These are phyloP conservation scores for Corymbia maculata DNA, from an alignment of 345 rosid genomes.

Conservation along the genomic window DNA sequence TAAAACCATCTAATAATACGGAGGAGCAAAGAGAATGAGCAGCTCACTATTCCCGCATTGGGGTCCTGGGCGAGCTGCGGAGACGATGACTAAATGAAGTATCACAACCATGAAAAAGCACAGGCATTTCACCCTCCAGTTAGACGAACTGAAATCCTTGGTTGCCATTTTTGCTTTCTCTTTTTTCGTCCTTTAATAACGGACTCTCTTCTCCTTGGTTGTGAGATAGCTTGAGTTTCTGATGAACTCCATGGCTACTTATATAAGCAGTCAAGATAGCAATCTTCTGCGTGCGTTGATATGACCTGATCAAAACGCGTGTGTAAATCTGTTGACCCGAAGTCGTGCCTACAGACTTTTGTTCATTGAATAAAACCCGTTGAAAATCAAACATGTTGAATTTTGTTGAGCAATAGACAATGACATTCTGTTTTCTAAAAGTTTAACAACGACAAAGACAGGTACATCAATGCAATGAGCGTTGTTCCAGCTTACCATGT, in stretches of 20 bases:
- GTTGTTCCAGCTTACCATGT: neutral
- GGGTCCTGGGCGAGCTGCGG: neutral
- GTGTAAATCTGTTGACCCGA: neutral
- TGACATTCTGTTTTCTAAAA: neutral
- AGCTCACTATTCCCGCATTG: neutral
- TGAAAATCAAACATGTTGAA: neutral
- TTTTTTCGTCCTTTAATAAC: neutral
- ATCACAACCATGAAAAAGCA: neutral
- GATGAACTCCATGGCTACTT: neutral
- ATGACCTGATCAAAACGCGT: neutral
- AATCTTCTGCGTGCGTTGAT: neutral
- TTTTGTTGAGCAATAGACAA: neutral
- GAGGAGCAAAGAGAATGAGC: neutral
- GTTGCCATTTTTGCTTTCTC: neutral
- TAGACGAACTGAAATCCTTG: neutral
- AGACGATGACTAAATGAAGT: neutral
- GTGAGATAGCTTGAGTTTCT: neutral
- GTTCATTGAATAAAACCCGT: neutral
- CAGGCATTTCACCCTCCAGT: neutral
- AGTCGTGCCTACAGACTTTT: neutral
- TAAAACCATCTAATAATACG: neutral
- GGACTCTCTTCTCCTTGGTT: neutral
- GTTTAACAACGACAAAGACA: neutral
- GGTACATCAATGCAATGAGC: neutral
- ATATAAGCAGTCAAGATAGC: neutral